phyloP scores from a whole-genome alignment of 495 filamentous ascomycete genomes.

The Astrocystis sublimbata region DNA sequence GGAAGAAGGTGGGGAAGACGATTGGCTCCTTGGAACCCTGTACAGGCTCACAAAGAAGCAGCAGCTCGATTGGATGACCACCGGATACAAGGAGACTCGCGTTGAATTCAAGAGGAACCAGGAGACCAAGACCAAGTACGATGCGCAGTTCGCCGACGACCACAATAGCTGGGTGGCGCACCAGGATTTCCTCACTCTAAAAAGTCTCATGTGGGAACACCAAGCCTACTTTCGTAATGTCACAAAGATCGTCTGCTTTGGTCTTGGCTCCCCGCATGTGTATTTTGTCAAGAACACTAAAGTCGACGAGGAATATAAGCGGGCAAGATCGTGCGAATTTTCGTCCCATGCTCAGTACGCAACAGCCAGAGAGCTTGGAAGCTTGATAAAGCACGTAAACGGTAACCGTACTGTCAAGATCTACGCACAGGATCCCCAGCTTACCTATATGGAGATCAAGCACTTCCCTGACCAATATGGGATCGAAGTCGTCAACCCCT shows the following conservation, averaged over 20 bases:
- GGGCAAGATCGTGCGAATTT: no score
- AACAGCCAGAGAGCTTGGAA: neutral
- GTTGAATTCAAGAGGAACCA: neutral
- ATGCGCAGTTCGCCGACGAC: no score
- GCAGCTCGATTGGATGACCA: neutral
- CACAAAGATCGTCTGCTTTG: neutral
- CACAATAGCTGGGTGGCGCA: no score
- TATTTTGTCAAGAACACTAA: neutral
- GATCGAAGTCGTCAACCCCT: neutral
- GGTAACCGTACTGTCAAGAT: neutral
- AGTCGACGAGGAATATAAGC: no score
- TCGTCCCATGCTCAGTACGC: neutral
- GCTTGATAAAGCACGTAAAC: neutral
- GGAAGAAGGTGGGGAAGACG: no score
- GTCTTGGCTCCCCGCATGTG: neutral
- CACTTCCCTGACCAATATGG: neutral
- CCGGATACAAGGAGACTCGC: neutral
- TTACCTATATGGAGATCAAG: neutral
- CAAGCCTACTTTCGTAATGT: neutral
- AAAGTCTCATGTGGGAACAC: neutral
- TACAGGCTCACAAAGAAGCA: neutral
- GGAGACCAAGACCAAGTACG: neutral
- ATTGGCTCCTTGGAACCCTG: no score
- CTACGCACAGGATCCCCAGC: neutral
- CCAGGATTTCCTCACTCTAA: no score